These are phyloP conservation scores for Fusarium veterinarium DNA, from an alignment of 2,329 filamentous ascomycete genomes.

Conservation along the genomic window DNA sequence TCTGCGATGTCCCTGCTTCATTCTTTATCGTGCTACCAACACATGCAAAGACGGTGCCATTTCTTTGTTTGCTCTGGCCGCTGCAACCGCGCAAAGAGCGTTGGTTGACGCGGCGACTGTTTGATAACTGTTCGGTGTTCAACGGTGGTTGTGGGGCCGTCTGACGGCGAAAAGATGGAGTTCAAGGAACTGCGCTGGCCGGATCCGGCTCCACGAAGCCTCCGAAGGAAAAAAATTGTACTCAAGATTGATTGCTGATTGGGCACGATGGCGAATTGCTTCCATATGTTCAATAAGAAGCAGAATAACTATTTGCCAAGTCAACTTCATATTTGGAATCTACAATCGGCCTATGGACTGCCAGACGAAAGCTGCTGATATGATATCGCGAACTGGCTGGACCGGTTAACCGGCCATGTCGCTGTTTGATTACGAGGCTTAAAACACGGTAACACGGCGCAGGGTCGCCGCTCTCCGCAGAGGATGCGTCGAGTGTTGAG, in stretches of 20 bases:
- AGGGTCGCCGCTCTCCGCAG: conserved; percentile 3
- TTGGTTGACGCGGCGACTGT: conserved; percentile 11
- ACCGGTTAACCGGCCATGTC: not conserved
- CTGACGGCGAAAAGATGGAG: conserved; percentile 31
- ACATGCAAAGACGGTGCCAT: not conserved
- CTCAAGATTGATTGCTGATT: not conserved
- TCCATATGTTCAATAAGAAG: not conserved
- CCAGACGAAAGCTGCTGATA: not conserved
- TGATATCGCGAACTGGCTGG: not conserved
- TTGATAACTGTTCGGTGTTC: not conserved
- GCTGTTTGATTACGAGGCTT: not conserved
- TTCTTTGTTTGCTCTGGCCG: not conserved
- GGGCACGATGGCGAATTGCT: not conserved
- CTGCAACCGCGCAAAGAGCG: conserved; percentile 12
- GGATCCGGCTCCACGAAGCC: conserved; percentile 26
- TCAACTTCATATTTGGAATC: not conserved
- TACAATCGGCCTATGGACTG: not conserved
- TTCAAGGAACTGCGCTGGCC: conserved; percentile 8
- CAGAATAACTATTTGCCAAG: not conserved
- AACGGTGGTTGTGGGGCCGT: conserved; percentile 27
- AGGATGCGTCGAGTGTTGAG: not conserved
- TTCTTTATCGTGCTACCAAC: not conserved
- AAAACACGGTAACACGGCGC: conserved; percentile 4
- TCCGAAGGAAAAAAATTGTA: conserved; percentile 3
- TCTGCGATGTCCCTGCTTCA: not conserved